phyloP scores from a whole-genome alignment of 495 filamentous ascomycete species.

The Xylaria intraflava region DNA sequence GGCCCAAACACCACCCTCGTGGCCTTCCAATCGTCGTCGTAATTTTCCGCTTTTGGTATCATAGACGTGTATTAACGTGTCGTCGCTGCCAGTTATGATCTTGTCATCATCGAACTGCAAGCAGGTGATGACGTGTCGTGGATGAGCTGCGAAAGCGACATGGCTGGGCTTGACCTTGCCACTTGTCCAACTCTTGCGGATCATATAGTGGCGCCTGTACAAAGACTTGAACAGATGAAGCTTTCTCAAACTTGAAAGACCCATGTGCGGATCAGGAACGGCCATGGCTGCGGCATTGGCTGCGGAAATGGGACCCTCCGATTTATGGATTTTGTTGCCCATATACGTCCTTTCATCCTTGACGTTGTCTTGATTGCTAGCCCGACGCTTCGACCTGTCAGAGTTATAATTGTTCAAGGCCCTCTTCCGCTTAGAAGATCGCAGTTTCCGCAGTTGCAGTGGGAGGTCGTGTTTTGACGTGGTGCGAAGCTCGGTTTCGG shows the following conservation, averaged over 20 bases:
- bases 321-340: slow-evolving; percentile 35
- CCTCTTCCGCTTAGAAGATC: slow-evolving; percentile 40
- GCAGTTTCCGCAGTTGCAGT: slow-evolving; percentile 24
- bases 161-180: slow-evolving; percentile 82
- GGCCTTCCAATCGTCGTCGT: slow-evolving; percentile 74
- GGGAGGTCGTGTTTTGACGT: slow-evolving; percentile 30
- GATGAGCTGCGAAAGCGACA: slow-evolving; percentile 91
- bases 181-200: slow-evolving; percentile 84
- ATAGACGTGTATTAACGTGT: slow-evolving; percentile 97
- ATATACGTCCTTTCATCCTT: slow-evolving; percentile 31
- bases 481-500: slow-evolving; percentile 40
- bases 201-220: slow-evolving; percentile 84
- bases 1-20: slow-evolving; percentile 97
- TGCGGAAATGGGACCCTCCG: slow-evolving; percentile 79
- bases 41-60: slow-evolving; percentile 91
- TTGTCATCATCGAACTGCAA: slow-evolving; percentile 97
- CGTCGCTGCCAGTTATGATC: slow-evolving; percentile 94
- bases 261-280: slow-evolving; percentile 73
- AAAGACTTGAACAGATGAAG: slow-evolving; percentile 95
- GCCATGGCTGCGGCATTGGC: slow-evolving; percentile 74
- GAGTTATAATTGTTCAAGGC: slow-evolving; percentile 32
- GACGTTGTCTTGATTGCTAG: slow-evolving; percentile 34
- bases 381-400: slow-evolving; percentile 49
- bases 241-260: slow-evolving; percentile 67
- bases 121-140: slow-evolving; percentile 94